These are phyloP conservation scores for Alternaria sp. DNA, from an alignment of 2,329 filamentous ascomycete genomes.

Conservation along the genomic window DNA sequence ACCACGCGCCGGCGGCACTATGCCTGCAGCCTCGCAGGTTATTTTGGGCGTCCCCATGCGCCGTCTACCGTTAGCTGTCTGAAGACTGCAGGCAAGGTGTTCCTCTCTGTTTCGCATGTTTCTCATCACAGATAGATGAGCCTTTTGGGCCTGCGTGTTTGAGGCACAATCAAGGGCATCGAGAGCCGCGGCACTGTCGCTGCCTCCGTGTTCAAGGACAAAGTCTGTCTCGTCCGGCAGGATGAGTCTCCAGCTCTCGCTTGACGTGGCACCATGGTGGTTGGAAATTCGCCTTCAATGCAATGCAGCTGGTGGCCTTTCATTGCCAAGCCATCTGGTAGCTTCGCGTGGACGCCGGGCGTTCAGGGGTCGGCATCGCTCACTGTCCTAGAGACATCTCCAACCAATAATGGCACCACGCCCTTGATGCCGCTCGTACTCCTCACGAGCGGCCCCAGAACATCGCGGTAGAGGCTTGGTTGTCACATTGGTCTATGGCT, in stretches of 20 bases:
- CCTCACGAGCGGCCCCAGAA: slow-evolving; percentile 12
- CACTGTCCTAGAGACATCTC: slow-evolving; percentile 5
- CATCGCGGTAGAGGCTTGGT: slow-evolving; percentile 22
- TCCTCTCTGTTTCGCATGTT: slow-evolving; percentile 30
- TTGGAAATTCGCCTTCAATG: slow-evolving; percentile 19
- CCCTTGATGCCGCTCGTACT: slow-evolving; percentile 12
- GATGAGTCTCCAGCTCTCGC: slow-evolving; percentile 5
- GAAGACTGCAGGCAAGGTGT: slow-evolving; percentile 19
- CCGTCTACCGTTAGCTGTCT: slow-evolving; percentile 32
- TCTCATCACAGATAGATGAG: slow-evolving; percentile 12
- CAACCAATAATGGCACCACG: slow-evolving; percentile 17
- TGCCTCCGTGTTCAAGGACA: not conserved
- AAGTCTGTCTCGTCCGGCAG: not conserved
- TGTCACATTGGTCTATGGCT: slow-evolving; percentile 19
- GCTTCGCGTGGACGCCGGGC: slow-evolving; percentile 15
- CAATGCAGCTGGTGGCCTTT: slow-evolving; percentile 22
- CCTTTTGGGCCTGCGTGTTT: slow-evolving; percentile 2
- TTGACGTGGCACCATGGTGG: slow-evolving; percentile 25
- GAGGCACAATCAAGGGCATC: not conserved
- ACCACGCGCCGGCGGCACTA: slow-evolving; percentile 12
- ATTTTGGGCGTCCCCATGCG: slow-evolving; percentile 36
- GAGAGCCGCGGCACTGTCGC: not conserved
- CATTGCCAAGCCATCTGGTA: slow-evolving; percentile 22
- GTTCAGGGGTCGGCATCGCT: slow-evolving; percentile 16
- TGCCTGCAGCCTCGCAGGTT: slow-evolving; percentile 22